These are phyloP conservation scores for Capillidium heterosporum DNA, from an alignment of 371 early-diverging fungal genomes.

Conservation along the genomic window DNA sequence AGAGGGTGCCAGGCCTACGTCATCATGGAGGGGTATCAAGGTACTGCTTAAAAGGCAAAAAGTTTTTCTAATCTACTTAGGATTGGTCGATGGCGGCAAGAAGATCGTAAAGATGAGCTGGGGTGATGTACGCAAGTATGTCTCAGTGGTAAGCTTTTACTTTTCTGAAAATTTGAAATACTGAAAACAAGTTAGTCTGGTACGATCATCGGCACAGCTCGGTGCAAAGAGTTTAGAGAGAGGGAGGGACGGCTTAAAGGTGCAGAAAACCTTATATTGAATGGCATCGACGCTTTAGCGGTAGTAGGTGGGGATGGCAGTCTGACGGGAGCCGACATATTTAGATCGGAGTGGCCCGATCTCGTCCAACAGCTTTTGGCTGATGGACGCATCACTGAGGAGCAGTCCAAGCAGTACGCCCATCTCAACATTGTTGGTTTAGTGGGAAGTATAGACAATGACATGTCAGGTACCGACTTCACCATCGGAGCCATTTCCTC, in stretches of 20 bases:
- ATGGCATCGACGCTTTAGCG: slow-evolving; percentile 88
- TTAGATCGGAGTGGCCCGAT: slow-evolving; percentile 84
- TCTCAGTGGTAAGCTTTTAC: slow-evolving; percentile 34
- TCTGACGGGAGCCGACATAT: slow-evolving; percentile 87
- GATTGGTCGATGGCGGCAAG: slow-evolving; percentile 85
- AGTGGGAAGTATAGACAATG: slow-evolving; percentile 94
- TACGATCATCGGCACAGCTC: slow-evolving; percentile 93
- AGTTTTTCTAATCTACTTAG: neutral
- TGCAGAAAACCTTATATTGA: slow-evolving; percentile 68
- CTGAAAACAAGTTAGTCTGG: slow-evolving; percentile 48
- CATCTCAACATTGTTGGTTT: slow-evolving; percentile 87
- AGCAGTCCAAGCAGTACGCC: slow-evolving; percentile 32
- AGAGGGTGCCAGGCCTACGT: slow-evolving; percentile 74
- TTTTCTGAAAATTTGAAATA: slow-evolving; percentile 1
- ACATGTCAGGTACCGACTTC: slow-evolving; percentile 92
- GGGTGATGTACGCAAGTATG: slow-evolving; percentile 78
- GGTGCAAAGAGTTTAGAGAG: slow-evolving; percentile 74
- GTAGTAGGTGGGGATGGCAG: slow-evolving; percentile 99
- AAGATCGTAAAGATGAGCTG: slow-evolving; percentile 74
- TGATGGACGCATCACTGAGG: slow-evolving; percentile 26
- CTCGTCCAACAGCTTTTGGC: slow-evolving; percentile 57
- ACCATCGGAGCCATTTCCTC: slow-evolving; percentile 96
- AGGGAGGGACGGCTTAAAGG: slow-evolving; percentile 79
- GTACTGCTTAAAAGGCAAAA: slow-evolving; percentile 13
- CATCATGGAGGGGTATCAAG: slow-evolving; percentile 95